Percentiles rank a stretch among this genome's conserved stretches.
These are phyloP conservation scores for Ilyonectria mors-panacis DNA, from an alignment of 2,329 filamentous ascomycete genomes.

Conservation along the genomic window DNA sequence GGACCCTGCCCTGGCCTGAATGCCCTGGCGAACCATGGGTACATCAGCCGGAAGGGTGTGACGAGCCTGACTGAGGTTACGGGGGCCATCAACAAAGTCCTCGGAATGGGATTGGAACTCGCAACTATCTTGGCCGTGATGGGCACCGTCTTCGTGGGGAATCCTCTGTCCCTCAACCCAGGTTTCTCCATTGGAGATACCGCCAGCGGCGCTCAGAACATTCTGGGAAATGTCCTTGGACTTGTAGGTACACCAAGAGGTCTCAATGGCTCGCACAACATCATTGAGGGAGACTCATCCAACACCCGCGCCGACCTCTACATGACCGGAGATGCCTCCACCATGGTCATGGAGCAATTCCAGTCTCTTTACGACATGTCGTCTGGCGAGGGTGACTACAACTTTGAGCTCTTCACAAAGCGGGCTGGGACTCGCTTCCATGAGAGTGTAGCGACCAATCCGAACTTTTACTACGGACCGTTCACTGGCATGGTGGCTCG, in stretches of 20 bases:
- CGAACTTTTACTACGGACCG: constrained; percentile 68
- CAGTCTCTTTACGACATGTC: constrained; percentile 30
- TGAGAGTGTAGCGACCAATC: constrained; percentile 64
- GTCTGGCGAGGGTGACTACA: constrained; percentile 30
- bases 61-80: constrained; percentile 35
- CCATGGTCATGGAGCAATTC: constrained; percentile 66
- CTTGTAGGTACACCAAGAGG: constrained; percentile 59
- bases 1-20: constrained; percentile 55
- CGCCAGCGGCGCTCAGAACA: constrained; percentile 55
- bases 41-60: constrained; percentile 42
- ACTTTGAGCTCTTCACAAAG: constrained; percentile 58
- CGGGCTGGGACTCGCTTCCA: constrained; percentile 57
- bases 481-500: constrained; percentile 63
- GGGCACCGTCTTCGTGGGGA: constrained; percentile 64
- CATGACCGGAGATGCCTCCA: constrained; percentile 63
- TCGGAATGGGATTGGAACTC: constrained; percentile 63
- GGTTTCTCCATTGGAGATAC: constrained; percentile 67
- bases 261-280: constrained; percentile 67
- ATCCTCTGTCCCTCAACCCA: constrained; percentile 63
- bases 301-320: constrained; percentile 67
- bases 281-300: constrained; percentile 68
- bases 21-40: constrained; percentile 56
- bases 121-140: constrained; percentile 59
- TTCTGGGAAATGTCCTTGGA: constrained; percentile 59
- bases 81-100: constrained; percentile 50